These are phyloP conservation scores for Chlorophyllum brunneum DNA, from an alignment of 768 basidiomycete species.

Conservation along the genomic window DNA sequence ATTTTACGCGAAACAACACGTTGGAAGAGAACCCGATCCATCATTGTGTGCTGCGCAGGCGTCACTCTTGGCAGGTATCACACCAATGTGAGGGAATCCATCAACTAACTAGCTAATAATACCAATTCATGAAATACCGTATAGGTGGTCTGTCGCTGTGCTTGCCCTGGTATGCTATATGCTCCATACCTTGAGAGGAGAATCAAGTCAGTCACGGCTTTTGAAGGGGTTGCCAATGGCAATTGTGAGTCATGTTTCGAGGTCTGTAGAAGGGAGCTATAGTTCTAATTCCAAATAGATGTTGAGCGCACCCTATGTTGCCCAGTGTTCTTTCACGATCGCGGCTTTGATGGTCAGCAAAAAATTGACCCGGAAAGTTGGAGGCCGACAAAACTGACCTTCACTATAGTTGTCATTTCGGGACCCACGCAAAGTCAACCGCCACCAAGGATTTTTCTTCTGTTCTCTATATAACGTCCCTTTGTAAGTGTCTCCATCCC, in stretches of 20 bases:
- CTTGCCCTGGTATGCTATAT: slow-evolving; percentile 32
- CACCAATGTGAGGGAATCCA: slow-evolving; percentile 29
- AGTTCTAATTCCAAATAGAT: slow-evolving; percentile 20
- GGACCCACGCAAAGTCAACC: slow-evolving; percentile 24
- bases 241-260: not conserved
- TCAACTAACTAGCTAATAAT: not conserved
- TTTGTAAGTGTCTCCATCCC: slow-evolving; percentile 15
- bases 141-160: slow-evolving; percentile 35
- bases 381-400: not conserved
- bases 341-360: slow-evolving; percentile 25
- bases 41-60: slow-evolving; percentile 42
- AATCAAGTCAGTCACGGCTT: slow-evolving; percentile 18
- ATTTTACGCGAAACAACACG: slow-evolving; percentile 36
- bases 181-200: slow-evolving; percentile 20
- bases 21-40: slow-evolving; percentile 29
- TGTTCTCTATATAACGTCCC: slow-evolving; percentile 22
- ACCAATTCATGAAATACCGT: not conserved
- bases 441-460: slow-evolving; percentile 26
- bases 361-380: not conserved
- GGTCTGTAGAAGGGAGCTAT: not conserved
- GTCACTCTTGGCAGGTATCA: slow-evolving; percentile 35
- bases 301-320: slow-evolving; percentile 31
- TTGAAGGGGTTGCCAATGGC: slow-evolving; percentile 2
- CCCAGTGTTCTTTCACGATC: slow-evolving; percentile 25
- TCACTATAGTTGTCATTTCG: slow-evolving; percentile 19